Evolutionary conservation across 1,284 basidiomycete genomes (phyloP).

Genomic region (Fomes fomentarius): DNA sequence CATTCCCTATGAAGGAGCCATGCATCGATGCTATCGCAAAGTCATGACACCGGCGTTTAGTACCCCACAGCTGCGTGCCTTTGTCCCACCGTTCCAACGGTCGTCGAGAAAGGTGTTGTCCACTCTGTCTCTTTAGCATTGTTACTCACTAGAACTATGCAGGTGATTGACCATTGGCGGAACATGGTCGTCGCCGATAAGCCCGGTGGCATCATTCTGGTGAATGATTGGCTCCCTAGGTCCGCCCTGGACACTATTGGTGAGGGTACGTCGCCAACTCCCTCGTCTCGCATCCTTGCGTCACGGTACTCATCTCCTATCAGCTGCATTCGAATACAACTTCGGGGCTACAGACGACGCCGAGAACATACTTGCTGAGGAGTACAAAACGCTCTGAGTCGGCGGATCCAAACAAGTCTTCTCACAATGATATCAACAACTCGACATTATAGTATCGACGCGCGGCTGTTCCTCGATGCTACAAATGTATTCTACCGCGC

Average conservation of each 20-base stretch:
- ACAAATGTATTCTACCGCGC: no score
- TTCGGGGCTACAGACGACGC: slow-evolving; percentile 33
- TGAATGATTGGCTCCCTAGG: slow-evolving; percentile 30
- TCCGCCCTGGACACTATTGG: slow-evolving; percentile 37
- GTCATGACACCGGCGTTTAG: slow-evolving; percentile 44
- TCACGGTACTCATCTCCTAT: no score
- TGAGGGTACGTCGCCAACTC: slow-evolving; percentile 29
- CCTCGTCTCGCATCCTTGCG: no score
- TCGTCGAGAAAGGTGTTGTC: slow-evolving; percentile 40
- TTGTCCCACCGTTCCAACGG: slow-evolving; percentile 48
- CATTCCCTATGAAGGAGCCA: slow-evolving; percentile 42
- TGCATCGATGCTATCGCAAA: slow-evolving; percentile 26
- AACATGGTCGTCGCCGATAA: neutral
- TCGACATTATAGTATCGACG: slow-evolving; percentile 19
- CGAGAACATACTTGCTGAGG: slow-evolving; percentile 26
- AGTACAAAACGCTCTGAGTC: slow-evolving; percentile 33
- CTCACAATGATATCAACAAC: no score
- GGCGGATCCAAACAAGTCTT: no score
- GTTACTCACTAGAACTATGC: no score
- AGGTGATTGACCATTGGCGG: neutral
- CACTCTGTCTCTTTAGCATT: slow-evolving; percentile 11
- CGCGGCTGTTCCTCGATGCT: slow-evolving; percentile 1
- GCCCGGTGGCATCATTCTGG: slow-evolving; percentile 4
- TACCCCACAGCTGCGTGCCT: slow-evolving; percentile 44
- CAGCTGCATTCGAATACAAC: slow-evolving; percentile 36